Base-by-base conservation (phyloP, 176 grass and related monocot genomes). In the Zoysia pacifica region DNA sequence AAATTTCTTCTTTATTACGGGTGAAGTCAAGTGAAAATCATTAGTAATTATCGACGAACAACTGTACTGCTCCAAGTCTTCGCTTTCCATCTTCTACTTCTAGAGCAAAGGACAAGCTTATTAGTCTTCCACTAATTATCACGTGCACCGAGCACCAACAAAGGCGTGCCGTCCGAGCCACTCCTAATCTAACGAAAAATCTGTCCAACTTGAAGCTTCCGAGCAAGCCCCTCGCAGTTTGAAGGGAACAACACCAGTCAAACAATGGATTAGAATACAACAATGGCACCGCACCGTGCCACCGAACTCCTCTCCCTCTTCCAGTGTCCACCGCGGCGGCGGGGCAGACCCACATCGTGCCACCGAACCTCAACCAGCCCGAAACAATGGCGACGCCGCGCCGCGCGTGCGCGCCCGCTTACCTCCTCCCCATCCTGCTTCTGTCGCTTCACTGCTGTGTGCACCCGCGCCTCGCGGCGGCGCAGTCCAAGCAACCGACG, bases 311-410 rank as follows among this genome's bases (percentile, higher is more conserved):
- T 40, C 14, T 44, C 14, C 50, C 62, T 50, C 42, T 77, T 51
- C 45, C 71, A 20, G 49, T 48, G 45, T 64, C 77, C 79, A 39
- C 59, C 19, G 18, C 49, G 54, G 81, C 65, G 59, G 48, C 65
- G 69, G 39, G 15, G 16, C 11, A 59, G 11, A 64, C 15, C 74
- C 35, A 39, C 8, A 62, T 14, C 61, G 19, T 15, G 4, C 35
- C 45, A 65, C 28, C 4, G 14, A 3, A 39, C 11, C n/a, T 6
- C 5, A 1, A 13, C 49, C 9, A 11, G 1, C 10, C 49, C 3
- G 43, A 48, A 20, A 68, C 67, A 85, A 91, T 83, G 85, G 78
- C 85, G 14, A 42, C 73, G 15, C n/a, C 61, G 54, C 48, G 4
- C 52, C 52, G 14, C 12, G 3, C 86, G 9, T 3, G 48, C 60